phyloP scores from a whole-genome alignment of 257 asterid species.

The Lycium barbarum region DNA sequence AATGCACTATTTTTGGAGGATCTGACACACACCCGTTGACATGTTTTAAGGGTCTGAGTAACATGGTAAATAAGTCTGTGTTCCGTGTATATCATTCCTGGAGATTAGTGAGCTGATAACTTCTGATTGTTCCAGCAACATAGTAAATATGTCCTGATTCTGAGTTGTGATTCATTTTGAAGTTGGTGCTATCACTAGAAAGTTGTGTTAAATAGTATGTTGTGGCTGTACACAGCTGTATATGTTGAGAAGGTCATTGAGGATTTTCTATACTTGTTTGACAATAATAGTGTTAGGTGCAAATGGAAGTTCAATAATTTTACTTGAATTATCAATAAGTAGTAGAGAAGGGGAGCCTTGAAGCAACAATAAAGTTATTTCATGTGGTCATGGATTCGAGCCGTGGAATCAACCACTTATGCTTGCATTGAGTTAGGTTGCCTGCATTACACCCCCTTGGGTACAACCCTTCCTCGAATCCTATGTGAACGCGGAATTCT shows the following conservation, averaged over 20 bases:
- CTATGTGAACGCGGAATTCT: too few relatives aligned
- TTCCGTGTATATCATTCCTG: background rate
- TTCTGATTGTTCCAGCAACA: too few relatives aligned
- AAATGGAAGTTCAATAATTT: background rate
- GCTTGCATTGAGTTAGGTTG: too few relatives aligned
- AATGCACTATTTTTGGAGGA: background rate
- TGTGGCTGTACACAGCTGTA: constrained; percentile 28
- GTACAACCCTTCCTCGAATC: too few relatives aligned
- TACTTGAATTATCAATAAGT: background rate
- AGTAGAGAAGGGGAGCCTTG: too few relatives aligned
- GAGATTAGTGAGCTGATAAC: background rate
- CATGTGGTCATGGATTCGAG: too few relatives aligned
- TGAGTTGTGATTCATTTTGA: background rate
- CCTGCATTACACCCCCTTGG: too few relatives aligned
- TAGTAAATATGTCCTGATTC: too few relatives aligned
- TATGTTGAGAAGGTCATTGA: constrained; percentile 32
- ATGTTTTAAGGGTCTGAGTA: background rate
- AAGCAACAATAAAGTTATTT: too few relatives aligned
- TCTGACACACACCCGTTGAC: accelerated
- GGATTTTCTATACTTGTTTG: constrained; percentile 23
- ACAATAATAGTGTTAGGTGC: background rate
- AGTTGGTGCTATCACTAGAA: background rate
- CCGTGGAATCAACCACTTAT: too few relatives aligned
- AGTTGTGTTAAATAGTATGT: background rate
- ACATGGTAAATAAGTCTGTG: background rate